These are phyloP conservation scores for Cryptococcus floricola DNA, from an alignment of 1,284 basidiomycete species.

Conservation along the genomic window DNA sequence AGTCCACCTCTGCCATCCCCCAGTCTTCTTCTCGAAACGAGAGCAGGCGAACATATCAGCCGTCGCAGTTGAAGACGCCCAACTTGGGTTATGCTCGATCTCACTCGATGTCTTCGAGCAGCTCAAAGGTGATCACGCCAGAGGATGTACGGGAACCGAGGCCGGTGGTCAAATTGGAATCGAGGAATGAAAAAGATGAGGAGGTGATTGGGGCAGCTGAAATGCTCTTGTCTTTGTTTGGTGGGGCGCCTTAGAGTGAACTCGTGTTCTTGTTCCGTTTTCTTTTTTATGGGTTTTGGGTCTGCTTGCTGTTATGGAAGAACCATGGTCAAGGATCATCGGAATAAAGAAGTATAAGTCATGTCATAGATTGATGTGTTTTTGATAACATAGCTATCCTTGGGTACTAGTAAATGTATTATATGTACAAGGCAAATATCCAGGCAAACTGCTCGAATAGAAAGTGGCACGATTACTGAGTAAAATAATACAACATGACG, in stretches of 20 bases:
- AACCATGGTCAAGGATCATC: neutral
- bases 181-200: slow-evolving; percentile 6
- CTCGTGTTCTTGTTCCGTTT: neutral
- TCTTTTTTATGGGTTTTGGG: neutral
- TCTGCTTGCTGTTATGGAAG: neutral
- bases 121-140: slow-evolving; percentile 11
- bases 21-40: neutral
- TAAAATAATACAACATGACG: neutral
- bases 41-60: neutral
- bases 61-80: neutral
- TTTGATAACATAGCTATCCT: too few species aligned
- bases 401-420: neutral
- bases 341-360: neutral
- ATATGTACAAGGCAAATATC: neutral
- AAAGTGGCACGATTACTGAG: neutral
- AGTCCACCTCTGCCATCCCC: slow-evolving; percentile 2
- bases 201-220: slow-evolving; percentile 16
- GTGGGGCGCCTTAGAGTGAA: slow-evolving; percentile 2
- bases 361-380: neutral
- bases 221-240: slow-evolving; percentile 14
- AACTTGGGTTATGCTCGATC: slow-evolving; percentile 6
- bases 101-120: slow-evolving; percentile 10
- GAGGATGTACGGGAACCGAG: slow-evolving; percentile 1
- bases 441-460: neutral
- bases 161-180: neutral